A percentile compares a stretch with the other conserved stretches of the same genome.
Evolutionary conservation across 257 asterid species (phyloP).

Genomic region (Solanum boliviense): DNA sequence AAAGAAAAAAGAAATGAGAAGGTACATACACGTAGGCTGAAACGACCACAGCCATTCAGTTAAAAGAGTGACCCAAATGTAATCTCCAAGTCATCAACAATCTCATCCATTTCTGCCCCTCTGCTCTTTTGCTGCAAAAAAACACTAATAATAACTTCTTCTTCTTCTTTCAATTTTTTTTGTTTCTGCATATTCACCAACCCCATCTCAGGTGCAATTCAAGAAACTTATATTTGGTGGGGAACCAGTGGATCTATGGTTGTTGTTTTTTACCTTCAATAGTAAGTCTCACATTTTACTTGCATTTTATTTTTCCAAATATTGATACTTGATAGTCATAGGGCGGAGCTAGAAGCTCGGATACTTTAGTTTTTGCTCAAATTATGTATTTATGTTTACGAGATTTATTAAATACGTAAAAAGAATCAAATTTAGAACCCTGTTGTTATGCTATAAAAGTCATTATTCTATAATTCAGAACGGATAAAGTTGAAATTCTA

Average conservation of each 20-base stretch:
- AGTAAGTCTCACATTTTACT: not conserved
- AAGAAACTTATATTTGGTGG: not conserved
- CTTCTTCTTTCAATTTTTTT: not conserved
- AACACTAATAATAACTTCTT: not conserved
- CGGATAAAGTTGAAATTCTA: not conserved
- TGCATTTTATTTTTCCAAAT: not conserved
- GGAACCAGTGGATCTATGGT: not conserved
- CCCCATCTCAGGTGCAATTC: not conserved
- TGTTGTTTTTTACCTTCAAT: not conserved
- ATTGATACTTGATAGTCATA: not conserved
- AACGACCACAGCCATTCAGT: not conserved
- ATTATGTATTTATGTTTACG: no score
- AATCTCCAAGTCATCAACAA: conserved; percentile 9
- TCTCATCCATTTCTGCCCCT: conserved; percentile 8
- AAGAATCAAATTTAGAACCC: not conserved
- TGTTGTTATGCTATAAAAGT: not conserved
- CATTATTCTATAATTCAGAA: not conserved
- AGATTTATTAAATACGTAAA: no score
- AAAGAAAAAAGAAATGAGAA: not conserved
- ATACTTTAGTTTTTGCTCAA: not conserved
- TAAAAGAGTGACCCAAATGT: not conserved
- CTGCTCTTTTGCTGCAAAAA: not conserved
- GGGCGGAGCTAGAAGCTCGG: not conserved
- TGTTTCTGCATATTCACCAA: not conserved
- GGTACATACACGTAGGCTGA: not conserved